A percentile compares a stretch with the other conserved stretches of the same genome.
These are phyloP conservation scores for Didymella glomerata DNA, from an alignment of 2,329 filamentous ascomycete species.

Conservation along the genomic window DNA sequence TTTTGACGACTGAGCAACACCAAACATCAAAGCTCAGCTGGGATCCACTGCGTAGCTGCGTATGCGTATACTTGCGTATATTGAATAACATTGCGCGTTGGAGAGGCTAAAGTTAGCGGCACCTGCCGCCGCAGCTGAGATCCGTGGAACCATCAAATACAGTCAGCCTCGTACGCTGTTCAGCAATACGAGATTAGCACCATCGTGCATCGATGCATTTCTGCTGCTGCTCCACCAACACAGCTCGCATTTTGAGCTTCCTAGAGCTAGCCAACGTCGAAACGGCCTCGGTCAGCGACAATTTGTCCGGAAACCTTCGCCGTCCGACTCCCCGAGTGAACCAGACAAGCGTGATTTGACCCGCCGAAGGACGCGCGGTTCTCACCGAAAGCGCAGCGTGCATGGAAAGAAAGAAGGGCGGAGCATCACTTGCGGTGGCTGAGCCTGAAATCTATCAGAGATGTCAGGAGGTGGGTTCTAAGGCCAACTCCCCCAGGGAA, in stretches of 20 bases:
- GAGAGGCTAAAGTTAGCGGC: slow-evolving; percentile 1
- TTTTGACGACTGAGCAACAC: neutral
- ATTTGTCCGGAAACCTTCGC: neutral
- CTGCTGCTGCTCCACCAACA: neutral
- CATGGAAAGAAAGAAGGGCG: neutral
- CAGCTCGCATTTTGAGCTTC: neutral
- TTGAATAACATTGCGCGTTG: slow-evolving; percentile 2
- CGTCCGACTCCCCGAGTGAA: slow-evolving; percentile 2
- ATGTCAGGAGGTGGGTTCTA: neutral
- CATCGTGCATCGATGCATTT: neutral
- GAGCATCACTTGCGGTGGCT: neutral
- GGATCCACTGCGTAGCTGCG: slow-evolving; percentile 7
- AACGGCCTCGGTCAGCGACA: neutral
- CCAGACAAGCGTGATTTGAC: neutral
- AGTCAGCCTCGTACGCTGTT: neutral
- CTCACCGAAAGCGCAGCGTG: neutral
- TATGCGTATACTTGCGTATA: slow-evolving; percentile 11
- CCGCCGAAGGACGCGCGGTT: slow-evolving; percentile 6
- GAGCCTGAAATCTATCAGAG: neutral
- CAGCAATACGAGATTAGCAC: slow-evolving; percentile 1
- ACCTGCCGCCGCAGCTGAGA: slow-evolving; percentile 4
- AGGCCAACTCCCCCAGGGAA: neutral
- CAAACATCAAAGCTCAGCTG: slow-evolving; percentile 10
- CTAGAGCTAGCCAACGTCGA: neutral
- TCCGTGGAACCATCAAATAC: neutral